Evolutionary conservation across 768 basidiomycete species (phyloP).

Genomic region (Lactarius vividus): DNA sequence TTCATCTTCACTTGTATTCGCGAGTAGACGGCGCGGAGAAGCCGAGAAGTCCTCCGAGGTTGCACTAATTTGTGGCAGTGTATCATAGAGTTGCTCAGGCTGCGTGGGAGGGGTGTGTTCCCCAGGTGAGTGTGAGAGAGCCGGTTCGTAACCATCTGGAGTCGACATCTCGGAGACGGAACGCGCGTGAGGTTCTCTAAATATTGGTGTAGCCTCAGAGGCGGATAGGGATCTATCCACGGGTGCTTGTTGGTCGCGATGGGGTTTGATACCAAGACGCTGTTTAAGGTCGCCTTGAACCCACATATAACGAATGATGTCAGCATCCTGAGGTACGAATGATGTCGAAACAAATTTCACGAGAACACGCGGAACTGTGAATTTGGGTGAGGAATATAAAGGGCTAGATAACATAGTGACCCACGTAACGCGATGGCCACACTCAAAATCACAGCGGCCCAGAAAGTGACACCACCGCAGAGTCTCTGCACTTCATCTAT

Average conservation of each 20-base stretch:
- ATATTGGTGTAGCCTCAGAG: conserved; percentile 71
- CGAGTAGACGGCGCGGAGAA: neutral
- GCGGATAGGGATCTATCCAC: conserved; percentile 30
- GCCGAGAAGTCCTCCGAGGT: neutral
- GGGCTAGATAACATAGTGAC: conserved; percentile 21
- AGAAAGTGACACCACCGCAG: conserved; percentile 79
- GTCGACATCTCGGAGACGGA: conserved; percentile 61
- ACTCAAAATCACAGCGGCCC: conserved; percentile 73
- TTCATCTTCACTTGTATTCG: neutral
- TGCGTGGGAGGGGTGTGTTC: conserved; percentile 15
- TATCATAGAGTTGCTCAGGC: conserved; percentile 10
- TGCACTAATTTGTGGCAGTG: conserved; percentile 1
- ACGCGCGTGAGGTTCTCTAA: conserved; percentile 57
- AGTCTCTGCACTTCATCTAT: conserved; percentile 68
- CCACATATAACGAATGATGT: conserved; percentile 92
- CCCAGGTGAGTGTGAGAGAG: conserved; percentile 36
- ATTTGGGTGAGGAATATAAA: conserved; percentile 6
- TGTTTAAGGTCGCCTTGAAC: conserved; percentile 81
- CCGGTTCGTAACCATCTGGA: conserved; percentile 49
- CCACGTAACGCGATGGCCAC: conserved; percentile 70
- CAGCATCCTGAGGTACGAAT: conserved; percentile 81
- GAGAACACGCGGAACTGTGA: conserved; percentile 79
- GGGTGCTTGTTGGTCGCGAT: conserved; percentile 40
- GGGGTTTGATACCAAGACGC: conserved; percentile 64
- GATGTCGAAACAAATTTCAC: conserved; percentile 67